Conservation (phyloP, 805 yeast species). For the Candida khao-thaluensis region DNA sequence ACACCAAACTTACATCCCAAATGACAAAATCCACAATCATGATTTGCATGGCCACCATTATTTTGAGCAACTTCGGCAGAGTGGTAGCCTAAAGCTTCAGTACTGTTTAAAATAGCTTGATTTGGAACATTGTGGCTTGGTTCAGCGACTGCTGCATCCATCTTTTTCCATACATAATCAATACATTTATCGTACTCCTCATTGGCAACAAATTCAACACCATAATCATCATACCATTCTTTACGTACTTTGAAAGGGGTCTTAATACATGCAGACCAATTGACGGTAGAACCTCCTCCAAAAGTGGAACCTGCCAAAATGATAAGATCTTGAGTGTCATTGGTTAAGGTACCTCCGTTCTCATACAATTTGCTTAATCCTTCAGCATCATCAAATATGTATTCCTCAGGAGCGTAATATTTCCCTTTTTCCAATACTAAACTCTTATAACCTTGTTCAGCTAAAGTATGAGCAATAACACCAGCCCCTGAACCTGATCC, state of each 20-base stretch:
- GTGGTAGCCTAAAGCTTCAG: constrained; percentile 45
- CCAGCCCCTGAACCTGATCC: constrained; percentile 59
- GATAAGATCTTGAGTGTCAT: constrained; percentile 32
- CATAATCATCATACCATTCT: constrained; percentile 49
- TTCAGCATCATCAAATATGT: constrained; percentile 34
- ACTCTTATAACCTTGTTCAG: constrained; percentile 41
- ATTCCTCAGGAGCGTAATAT: constrained; percentile 36
- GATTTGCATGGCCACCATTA: constrained; percentile 40
- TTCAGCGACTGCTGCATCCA: constrained; percentile 45
- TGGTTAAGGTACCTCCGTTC: constrained; percentile 33
- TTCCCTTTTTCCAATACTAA: constrained; percentile 53
- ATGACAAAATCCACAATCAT: constrained; percentile 48
- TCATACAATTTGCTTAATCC: constrained; percentile 42
- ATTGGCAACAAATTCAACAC: constrained; percentile 46
- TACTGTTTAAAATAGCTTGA: constrained; percentile 41
- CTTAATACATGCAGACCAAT: constrained; percentile 54
- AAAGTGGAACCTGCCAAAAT: constrained; percentile 53
- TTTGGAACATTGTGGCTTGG: constrained; percentile 47
- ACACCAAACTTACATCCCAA: constrained; percentile 51
- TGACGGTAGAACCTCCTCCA: constrained; percentile 59
- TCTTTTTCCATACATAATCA: constrained; percentile 45
- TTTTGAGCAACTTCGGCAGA: constrained; percentile 46
- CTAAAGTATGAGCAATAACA: constrained; percentile 48
- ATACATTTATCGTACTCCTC: constrained; percentile 43
- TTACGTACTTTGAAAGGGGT: constrained; percentile 51